A percentile compares a stretch with the other conserved stretches of the same genome.
These are phyloP conservation scores for Fusarium domesticum DNA, from an alignment of 2,329 filamentous ascomycete genomes.

Conservation along the genomic window DNA sequence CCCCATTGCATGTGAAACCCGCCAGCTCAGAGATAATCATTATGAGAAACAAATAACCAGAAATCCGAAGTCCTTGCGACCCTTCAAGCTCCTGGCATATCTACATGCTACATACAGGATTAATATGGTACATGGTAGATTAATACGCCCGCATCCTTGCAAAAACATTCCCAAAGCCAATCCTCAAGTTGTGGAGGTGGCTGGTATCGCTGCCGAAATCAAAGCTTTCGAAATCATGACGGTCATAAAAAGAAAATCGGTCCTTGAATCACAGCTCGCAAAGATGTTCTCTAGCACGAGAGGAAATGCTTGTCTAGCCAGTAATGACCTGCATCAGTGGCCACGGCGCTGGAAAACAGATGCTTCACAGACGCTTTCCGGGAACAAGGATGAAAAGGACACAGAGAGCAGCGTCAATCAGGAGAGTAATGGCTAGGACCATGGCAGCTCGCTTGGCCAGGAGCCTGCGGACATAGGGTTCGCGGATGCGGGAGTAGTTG, in stretches of 20 bases:
- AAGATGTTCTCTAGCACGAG: slow-evolving; percentile 12
- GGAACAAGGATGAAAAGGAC: slow-evolving; percentile 94
- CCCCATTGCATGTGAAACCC: slow-evolving; percentile 3
- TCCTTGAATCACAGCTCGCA: slow-evolving; percentile 16
- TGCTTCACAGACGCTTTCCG: slow-evolving; percentile 68
- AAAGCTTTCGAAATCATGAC: slow-evolving; percentile 29
- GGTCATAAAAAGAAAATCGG: slow-evolving; percentile 24
- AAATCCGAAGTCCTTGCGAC: slow-evolving; percentile 17
- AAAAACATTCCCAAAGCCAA: slow-evolving; percentile 9
- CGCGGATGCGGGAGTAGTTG: slow-evolving; percentile 81
- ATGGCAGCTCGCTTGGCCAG: slow-evolving; percentile 80
- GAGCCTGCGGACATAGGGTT: slow-evolving; percentile 86
- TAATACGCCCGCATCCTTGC: slow-evolving; percentile 24
- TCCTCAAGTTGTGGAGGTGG: slow-evolving; percentile 10
- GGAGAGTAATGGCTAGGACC: slow-evolving; percentile 69
- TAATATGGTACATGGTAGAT: slow-evolving; percentile 26
- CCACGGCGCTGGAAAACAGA: slow-evolving; percentile 6
- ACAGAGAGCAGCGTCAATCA: slow-evolving; percentile 78
- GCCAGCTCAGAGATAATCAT: slow-evolving; percentile 11
- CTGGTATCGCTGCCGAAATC: slow-evolving; percentile 19
- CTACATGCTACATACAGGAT: slow-evolving; percentile 27
- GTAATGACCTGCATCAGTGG: slow-evolving; percentile 26
- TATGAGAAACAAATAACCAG: slow-evolving; percentile 20
- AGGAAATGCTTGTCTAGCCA: slow-evolving; percentile 16
- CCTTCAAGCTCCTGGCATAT: slow-evolving; percentile 15